Base-by-base conservation (phyloP, 2,329 filamentous ascomycete genomes). In the Ilyonectria destructans region DNA sequence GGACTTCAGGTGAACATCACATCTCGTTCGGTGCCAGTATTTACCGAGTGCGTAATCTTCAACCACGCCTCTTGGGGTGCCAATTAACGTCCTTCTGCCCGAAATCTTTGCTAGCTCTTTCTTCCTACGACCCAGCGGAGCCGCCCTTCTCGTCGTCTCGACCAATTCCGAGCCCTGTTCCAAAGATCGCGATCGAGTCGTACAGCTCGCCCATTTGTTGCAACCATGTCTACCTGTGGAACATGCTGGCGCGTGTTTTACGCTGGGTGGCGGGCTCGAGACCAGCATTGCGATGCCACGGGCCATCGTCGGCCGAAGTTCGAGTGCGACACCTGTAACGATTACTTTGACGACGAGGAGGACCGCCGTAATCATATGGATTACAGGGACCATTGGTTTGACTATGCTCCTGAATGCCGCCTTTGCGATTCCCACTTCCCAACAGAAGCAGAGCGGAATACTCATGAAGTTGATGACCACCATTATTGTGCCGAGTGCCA, bases 401-500 rank as follows among this genome's bases (percentile, higher is more conserved):
- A 5, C 0, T 46, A 61, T 29, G 35, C 46, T 0, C 69, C 64
- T 10, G 67, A 77, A 35, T 84, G 81, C 33, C 6, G 2, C 1
- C 8, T 69, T 0, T 83, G 81, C 65, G 19, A 69, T n/a, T 51
- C 71, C 12, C 43, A 15, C 0, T 72, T 67, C 9, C 48, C 56
- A 15, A 62, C 33, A 1, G 26, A 21, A 0, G 8, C n/a, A 2
- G 64, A 67, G n/a, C 45, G 69, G 3, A 37, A 46, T 4, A 3
- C 74, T 1, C 81, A 83, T 59, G 76, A 82, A 52, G 56, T 76
- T 26, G 64, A 77, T 0, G 31, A 71, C 0, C 80, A 83, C 60
- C 19, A 64, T 15, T 81, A 80, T 62, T 85, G 82, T 57, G 13
- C 15, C 1, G 71, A 76, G 1, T 85, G 82, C 54, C 23, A 78